Conservation (phyloP, 2,329 filamentous ascomycete species). For the Sporothrix pseudoabietina region DNA sequence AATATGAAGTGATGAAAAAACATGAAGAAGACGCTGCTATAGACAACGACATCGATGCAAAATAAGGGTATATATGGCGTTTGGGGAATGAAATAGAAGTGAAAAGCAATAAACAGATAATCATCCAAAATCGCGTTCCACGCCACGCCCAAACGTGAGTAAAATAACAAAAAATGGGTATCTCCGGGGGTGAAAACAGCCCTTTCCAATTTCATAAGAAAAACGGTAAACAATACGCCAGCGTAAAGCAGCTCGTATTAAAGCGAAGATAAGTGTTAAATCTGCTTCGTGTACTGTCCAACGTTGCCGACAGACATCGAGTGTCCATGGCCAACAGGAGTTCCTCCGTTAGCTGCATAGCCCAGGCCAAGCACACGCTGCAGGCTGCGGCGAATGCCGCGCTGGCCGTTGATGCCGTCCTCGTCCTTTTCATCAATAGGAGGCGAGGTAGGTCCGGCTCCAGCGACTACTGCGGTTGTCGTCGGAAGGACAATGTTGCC, state of each 20-base stretch:
- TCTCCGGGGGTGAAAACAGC: background rate
- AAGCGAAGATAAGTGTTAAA: background rate
- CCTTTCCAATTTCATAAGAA: background rate
- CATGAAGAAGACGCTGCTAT: background rate
- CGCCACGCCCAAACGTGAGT: background rate
- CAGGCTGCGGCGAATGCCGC: constrained; percentile 42
- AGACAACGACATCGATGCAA: background rate
- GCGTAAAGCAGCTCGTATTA: background rate
- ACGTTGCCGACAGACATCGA: constrained; percentile 23
- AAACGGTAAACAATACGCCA: background rate
- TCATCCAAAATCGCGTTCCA: background rate
- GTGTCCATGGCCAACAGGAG: constrained; percentile 33
- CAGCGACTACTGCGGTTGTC: constrained; percentile 4
- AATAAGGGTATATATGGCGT: constrained; percentile 22
- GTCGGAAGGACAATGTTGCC: constrained; percentile 14
- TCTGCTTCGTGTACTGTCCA: constrained; percentile 18
- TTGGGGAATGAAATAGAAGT: background rate
- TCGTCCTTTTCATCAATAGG: constrained; percentile 27
- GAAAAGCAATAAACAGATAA: background rate
- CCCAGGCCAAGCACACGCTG: constrained; percentile 44
- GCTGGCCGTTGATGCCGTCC: constrained; percentile 32
- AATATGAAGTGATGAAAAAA: background rate
- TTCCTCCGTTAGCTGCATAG: constrained; percentile 3
- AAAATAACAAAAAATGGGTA: constrained; percentile 12
- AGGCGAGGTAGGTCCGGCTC: background rate